Conservation (phyloP, 768 basidiomycete species). For the Leucosporidium creatinivorum region DNA sequence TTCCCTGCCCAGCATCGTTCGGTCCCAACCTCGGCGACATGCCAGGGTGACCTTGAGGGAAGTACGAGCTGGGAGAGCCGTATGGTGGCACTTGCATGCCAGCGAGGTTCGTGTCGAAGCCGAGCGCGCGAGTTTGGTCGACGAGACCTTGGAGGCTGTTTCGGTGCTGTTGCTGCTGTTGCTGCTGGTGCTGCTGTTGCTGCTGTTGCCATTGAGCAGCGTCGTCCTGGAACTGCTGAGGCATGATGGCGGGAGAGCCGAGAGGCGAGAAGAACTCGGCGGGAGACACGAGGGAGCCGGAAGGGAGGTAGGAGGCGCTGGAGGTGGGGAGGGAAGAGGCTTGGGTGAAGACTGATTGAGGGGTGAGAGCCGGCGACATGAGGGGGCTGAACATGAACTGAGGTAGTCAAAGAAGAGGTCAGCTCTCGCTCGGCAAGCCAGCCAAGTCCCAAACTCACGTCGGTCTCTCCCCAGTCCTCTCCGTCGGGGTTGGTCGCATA, state of each 20-base stretch:
- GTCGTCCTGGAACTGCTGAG: slow-evolving; percentile 24
- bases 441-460: slow-evolving; percentile 1
- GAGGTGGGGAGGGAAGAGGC: slow-evolving; percentile 30
- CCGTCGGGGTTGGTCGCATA: slow-evolving; percentile 12
- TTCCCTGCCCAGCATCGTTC: slow-evolving; percentile 4
- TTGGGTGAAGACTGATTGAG: slow-evolving; percentile 34
- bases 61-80: neutral
- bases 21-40: slow-evolving; percentile 19
- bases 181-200: slow-evolving; percentile 7
- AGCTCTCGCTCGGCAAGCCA: neutral
- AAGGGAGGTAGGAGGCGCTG: slow-evolving; percentile 2
- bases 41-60: neutral
- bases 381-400: slow-evolving; percentile 43
- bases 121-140: slow-evolving; percentile 14
- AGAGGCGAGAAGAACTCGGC: slow-evolving; percentile 34
- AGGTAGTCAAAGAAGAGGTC: neutral
- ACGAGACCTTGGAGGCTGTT: slow-evolving; percentile 32
- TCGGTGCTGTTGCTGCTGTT: slow-evolving; percentile 11
- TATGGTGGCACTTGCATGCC: slow-evolving; percentile 13
- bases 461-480: slow-evolving; percentile 26
- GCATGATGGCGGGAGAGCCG: slow-evolving; percentile 33
- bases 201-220: neutral
- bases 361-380: slow-evolving; percentile 44
- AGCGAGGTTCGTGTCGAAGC: slow-evolving; percentile 11
- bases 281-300: slow-evolving; percentile 15